Evolutionary conservation across 768 basidiomycete species (phyloP), one percentile per base, ranked within the genome.

Genomic region (Gloeophyllum trabeum): DNA sequence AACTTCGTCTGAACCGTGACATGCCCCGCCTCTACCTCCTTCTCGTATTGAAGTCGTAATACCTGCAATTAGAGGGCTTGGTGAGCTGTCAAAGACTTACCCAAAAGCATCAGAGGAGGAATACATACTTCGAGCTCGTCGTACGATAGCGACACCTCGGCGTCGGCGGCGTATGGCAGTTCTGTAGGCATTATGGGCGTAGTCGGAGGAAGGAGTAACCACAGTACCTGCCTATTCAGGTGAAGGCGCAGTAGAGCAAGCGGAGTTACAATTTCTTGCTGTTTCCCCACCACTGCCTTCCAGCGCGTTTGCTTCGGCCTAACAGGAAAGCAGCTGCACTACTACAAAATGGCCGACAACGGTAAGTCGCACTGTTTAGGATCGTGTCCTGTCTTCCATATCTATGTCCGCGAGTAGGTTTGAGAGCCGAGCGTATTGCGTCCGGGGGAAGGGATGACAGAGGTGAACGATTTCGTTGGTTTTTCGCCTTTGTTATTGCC

Each of bases 1-100:
- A 99, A 99, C 59, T 90, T 93, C 30, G 92, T 94, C 64, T 99
- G 96, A 5, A 82, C 75, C 6, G 89, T 90, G 45, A 96, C 74
- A 60, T 94, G 91, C 39, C 77, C 72, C 48, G 90, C 81, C 1
- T 74, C 67, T 16, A 78, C 66, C 59, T 99, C 94, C 60, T 81
- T 90, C 70, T 89, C 76, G 63, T 94, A 93, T 56, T 98, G 93
- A 44, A 72, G 53, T 45, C 81, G 69, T 34, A 97, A 67, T 3
- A 97, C 91, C 91, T 94, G 52, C 5, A 25, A n/a, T 4, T 16
- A 16, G 12, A 28, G 18, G 3, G 19, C 25, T 46, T 7, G 35
- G 25, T 20, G 14, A 18, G 23, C 1, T 12, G 40, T 13, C 12
- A 39, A 19, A 25, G 43, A 5, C 34, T 32, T 20, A 36, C 19